These are phyloP conservation scores for Starmera stellimalicola DNA, from an alignment of 1,139 yeast genomes.

Conservation along the genomic window DNA sequence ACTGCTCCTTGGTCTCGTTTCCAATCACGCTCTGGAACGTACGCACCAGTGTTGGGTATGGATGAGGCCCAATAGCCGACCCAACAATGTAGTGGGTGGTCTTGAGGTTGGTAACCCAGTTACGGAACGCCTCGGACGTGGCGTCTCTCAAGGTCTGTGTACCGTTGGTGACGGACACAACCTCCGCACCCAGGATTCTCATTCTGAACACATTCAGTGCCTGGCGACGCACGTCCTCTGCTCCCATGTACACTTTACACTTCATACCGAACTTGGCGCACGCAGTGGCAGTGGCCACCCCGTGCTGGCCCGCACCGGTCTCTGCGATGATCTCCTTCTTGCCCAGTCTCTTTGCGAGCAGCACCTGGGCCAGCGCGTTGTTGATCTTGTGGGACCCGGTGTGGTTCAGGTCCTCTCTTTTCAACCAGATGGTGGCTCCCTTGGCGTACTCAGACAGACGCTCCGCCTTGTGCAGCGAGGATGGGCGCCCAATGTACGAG, in stretches of 20 bases:
- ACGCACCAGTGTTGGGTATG: conserved; percentile 94
- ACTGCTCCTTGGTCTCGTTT: conserved; percentile 86
- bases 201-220: conserved; percentile 96
- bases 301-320: conserved; percentile 99
- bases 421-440: conserved; percentile 96
- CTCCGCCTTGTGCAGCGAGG: conserved; percentile 84
- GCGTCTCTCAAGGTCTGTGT: conserved; percentile 96
- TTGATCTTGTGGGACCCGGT: conserved; percentile 97
- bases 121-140: conserved; percentile 91
- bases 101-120: conserved; percentile 84
- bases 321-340: conserved; percentile 90
- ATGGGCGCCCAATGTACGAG: conserved; percentile 92
- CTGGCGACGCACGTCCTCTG: conserved; percentile 97
- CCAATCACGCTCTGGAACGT: conserved; percentile 98
- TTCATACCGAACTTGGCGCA: conserved; percentile 95
- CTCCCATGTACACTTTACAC: conserved; percentile 98
- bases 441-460: conserved; percentile 85
- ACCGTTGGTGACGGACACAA: conserved; percentile 88
- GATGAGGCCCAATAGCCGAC: conserved; percentile 98
- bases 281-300: conserved; percentile 99
- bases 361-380: conserved; percentile 90
- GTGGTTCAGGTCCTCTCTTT: conserved; percentile 96
- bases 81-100: conserved; percentile 94
- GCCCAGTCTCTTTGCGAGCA: conserved; percentile 87
- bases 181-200: conserved; percentile 93